A percentile compares a stretch with the other conserved stretches of the same genome.
These are phyloP conservation scores for Diaporthe helianthi DNA, from an alignment of 2,329 filamentous ascomycete species.

Conservation along the genomic window DNA sequence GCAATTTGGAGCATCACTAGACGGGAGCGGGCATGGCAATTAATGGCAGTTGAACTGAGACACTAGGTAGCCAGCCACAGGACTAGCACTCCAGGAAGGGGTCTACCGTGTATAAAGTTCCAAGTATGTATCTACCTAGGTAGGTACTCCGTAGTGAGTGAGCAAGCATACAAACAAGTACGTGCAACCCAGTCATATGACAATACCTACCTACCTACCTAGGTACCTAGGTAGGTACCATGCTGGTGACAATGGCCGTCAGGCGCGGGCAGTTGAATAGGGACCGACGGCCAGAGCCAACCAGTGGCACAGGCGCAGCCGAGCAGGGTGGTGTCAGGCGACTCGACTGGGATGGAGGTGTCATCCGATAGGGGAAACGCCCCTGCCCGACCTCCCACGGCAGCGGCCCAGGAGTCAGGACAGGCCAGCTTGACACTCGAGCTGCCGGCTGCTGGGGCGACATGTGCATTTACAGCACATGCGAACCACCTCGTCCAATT, in stretches of 20 bases:
- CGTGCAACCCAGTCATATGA: too few relatives aligned
- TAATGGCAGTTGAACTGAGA: neutral
- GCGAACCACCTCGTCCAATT: constrained; percentile 25
- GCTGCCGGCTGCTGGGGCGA: constrained; percentile 6
- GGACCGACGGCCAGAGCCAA: neutral
- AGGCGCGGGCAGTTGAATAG: neutral
- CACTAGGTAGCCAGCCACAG: neutral
- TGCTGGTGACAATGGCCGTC: constrained; percentile 4
- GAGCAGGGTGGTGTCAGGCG: constrained; percentile 11
- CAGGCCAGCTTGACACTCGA: constrained; percentile 25
- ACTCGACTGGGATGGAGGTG: constrained; percentile 18
- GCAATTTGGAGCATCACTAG: neutral
- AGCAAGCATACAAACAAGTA: neutral
- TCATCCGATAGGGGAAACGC: constrained; percentile 17
- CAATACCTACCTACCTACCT: too few relatives aligned
- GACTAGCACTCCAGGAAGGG: too few relatives aligned
- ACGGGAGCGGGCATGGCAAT: neutral
- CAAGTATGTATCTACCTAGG: too few relatives aligned
- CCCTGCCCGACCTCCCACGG: neutral
- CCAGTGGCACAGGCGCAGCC: neutral
- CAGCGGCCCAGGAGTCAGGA: constrained; percentile 22
- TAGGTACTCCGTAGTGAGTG: too few relatives aligned
- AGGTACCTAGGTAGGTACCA: neutral
- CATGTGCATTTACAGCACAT: constrained; percentile 6
- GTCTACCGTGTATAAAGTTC: neutral